A percentile compares a stretch with the other conserved stretches of the same genome.
These are phyloP conservation scores for Ophiostoma populinum DNA, from an alignment of 2,329 filamentous ascomycete genomes.

Conservation along the genomic window DNA sequence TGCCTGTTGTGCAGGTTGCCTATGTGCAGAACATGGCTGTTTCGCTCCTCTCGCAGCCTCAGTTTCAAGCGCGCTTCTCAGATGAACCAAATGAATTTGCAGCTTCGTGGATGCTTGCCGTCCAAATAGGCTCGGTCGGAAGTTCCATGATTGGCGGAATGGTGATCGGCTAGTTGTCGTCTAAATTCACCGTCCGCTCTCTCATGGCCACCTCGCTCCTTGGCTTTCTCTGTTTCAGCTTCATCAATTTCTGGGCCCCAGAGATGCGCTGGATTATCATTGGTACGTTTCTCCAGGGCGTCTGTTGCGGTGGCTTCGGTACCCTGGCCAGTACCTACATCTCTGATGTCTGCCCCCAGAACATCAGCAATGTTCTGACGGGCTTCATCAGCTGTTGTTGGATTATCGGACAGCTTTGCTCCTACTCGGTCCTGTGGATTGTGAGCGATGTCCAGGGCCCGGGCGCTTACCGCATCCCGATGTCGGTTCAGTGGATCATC, in stretches of 20 bases:
- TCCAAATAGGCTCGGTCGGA: slow-evolving; percentile 11
- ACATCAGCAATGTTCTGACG: slow-evolving; percentile 10
- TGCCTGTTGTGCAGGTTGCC: slow-evolving; percentile 12
- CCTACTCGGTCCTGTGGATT: slow-evolving; percentile 11
- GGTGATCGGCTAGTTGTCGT: slow-evolving; percentile 11
- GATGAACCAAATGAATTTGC: slow-evolving; percentile 7
- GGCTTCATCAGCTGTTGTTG: slow-evolving; percentile 13
- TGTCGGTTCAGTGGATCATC: slow-evolving; percentile 11
- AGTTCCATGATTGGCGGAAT: slow-evolving; percentile 11
- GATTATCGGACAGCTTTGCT: slow-evolving; percentile 10
- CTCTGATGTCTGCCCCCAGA: slow-evolving; percentile 11
- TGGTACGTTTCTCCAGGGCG: slow-evolving; percentile 12
- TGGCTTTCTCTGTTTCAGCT: slow-evolving; percentile 7
- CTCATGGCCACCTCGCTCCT: slow-evolving; percentile 7
- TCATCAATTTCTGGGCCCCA: slow-evolving; percentile 11
- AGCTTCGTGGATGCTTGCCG: slow-evolving; percentile 11
- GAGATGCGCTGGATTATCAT: slow-evolving; percentile 10
- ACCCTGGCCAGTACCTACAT: slow-evolving; percentile 12
- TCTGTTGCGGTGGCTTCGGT: slow-evolving; percentile 12
- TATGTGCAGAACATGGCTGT: slow-evolving; percentile 12
- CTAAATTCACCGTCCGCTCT: slow-evolving; percentile 5
- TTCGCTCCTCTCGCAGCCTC: slow-evolving; percentile 13
- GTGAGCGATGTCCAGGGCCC: slow-evolving; percentile 8
- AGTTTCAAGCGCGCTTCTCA: slow-evolving; percentile 15
- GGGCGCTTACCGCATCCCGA: slow-evolving; percentile 11